These are phyloP conservation scores for Gleditsia sinensis DNA, from an alignment of 306 rosid genomes.

Conservation along the genomic window DNA sequence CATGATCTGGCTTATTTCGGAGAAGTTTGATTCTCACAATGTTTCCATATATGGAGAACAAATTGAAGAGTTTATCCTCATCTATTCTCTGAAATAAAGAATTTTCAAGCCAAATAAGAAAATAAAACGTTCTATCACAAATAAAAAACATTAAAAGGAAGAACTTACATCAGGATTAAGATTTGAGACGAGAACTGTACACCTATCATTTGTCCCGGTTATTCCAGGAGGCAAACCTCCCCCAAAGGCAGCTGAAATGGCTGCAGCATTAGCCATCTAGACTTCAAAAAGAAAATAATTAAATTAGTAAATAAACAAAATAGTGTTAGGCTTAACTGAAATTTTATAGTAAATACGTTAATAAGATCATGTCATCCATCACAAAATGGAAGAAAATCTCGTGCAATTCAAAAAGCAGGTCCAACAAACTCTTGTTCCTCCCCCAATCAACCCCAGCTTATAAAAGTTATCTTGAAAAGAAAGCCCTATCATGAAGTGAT, in stretches of 20 bases:
- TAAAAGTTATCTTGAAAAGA: background rate
- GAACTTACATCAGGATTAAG: constrained; percentile 86
- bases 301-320: background rate
- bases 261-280: constrained; percentile 90
- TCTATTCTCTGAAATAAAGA: constrained; percentile 78
- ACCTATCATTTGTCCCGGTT: constrained; percentile 94
- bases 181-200: constrained; percentile 91
- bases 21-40: constrained; percentile 93
- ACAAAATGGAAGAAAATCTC: constrained; percentile 19
- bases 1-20: constrained; percentile 96
- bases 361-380: constrained; percentile 11
- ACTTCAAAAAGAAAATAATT: constrained; percentile 27
- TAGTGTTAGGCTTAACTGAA: background rate
- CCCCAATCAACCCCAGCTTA: constrained; percentile 2
- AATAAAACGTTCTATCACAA: background rate
- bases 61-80: constrained; percentile 95
- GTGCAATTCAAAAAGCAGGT: background rate
- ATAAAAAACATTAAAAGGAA: constrained; percentile 2
- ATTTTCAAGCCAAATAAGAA: constrained; percentile 19
- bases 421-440: background rate
- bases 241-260: constrained; percentile 90
- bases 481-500: background rate
- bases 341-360: background rate
- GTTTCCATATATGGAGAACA: constrained; percentile 97
- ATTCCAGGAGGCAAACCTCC: constrained; percentile 98